Conservation (phyloP, 2,329 filamentous ascomycete species). For the Fonsecaea pugnacius region DNA sequence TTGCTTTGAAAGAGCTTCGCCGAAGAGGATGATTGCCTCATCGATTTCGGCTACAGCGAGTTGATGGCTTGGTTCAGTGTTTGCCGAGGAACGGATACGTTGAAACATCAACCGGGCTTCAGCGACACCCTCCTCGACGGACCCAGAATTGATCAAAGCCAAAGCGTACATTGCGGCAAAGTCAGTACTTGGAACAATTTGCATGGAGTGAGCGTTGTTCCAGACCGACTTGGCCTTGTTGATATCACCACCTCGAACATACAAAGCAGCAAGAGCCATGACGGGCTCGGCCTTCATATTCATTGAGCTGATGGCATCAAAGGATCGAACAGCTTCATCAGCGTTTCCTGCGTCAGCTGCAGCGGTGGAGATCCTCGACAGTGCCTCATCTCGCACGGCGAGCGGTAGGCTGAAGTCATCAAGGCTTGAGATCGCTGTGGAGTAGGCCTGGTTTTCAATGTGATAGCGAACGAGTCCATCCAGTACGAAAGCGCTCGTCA, state of each 20-base stretch:
- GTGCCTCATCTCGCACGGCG: conserved; percentile 63
- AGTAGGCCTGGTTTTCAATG: conserved; percentile 54
- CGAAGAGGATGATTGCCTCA: conserved; percentile 76
- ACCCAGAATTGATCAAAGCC: conserved; percentile 82
- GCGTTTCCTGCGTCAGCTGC: conserved; percentile 80
- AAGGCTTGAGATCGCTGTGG: conserved; percentile 26
- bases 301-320: conserved; percentile 58
- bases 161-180: conserved; percentile 89
- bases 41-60: conserved; percentile 80
- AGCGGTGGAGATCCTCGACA: conserved; percentile 73
- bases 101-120: conserved; percentile 86
- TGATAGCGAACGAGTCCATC: conserved; percentile 80
- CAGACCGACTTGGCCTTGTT: conserved; percentile 78
- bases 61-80: conserved; percentile 48
- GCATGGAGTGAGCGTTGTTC: conserved; percentile 69
- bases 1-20: conserved; percentile 60
- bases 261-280: conserved; percentile 83
- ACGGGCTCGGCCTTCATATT: conserved; percentile 61
- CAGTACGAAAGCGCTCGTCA: conserved; percentile 73
- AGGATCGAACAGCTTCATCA: conserved; percentile 69
- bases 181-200: conserved; percentile 48
- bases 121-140: conserved; percentile 77
- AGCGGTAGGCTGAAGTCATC: conserved; percentile 53
- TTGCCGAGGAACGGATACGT: conserved; percentile 70
- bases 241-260: conserved; percentile 80